Evolutionary conservation across 2,329 filamentous ascomycete species (phyloP).

Genomic region (Sordariomycetes sp.): DNA sequence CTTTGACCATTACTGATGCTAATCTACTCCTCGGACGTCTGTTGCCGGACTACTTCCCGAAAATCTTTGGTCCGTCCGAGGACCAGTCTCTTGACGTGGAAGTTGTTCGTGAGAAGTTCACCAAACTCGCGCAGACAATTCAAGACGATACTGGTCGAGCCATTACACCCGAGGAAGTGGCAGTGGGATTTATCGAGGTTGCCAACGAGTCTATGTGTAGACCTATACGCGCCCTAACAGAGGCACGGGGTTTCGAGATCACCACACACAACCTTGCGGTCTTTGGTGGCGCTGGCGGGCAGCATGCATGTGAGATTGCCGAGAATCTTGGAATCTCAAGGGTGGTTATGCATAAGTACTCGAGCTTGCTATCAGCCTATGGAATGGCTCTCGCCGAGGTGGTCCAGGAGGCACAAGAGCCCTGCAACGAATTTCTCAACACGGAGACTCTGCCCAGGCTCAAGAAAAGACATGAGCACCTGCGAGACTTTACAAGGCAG

Average conservation of each 20-base stretch:
- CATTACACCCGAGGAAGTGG: no score
- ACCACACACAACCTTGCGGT: constrained; percentile 19
- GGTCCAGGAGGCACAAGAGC: constrained; percentile 24
- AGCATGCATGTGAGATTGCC: constrained; percentile 36
- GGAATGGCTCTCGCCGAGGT: constrained; percentile 31
- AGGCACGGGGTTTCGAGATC: constrained; percentile 37
- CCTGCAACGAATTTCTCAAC: constrained; percentile 14
- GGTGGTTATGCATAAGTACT: constrained; percentile 31
- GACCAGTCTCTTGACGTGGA: constrained; percentile 28
- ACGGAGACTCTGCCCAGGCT: constrained; percentile 7
- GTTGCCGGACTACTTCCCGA: no score
- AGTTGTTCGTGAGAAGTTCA: constrained; percentile 27
- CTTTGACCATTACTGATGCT: no score
- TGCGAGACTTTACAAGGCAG: constrained; percentile 18
- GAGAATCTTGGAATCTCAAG: constrained; percentile 26
- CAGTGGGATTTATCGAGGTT: constrained; percentile 65
- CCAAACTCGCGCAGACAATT: constrained; percentile 21
- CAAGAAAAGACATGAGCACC: constrained; percentile 9
- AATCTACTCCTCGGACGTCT: no score
- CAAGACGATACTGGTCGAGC: constrained; percentile 13
- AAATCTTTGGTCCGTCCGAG: no score
- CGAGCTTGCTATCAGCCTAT: constrained; percentile 30
- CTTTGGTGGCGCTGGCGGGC: constrained; percentile 66
- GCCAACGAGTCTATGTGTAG: constrained; percentile 70
- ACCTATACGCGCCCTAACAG: constrained; percentile 48